Base-by-base conservation (phyloP, 179 eudicot species). In the Carnegiea gigantea region DNA sequence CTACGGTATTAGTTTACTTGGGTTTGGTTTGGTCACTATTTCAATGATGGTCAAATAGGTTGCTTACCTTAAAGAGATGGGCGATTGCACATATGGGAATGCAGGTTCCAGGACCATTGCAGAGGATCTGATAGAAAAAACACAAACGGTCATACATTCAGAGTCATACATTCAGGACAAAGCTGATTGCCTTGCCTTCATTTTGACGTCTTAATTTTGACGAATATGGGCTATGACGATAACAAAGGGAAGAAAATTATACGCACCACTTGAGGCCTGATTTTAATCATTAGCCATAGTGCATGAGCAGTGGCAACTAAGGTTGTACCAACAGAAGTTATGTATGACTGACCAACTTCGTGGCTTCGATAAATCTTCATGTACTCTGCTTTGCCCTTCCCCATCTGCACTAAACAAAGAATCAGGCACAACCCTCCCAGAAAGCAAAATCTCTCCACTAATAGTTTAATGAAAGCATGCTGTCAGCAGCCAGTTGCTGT, bases 101-200 rank as follows among this genome's bases (percentile, higher is more conserved):
- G 86, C 99, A 95, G 67, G 99, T 95, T 76, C 98, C 98, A 75
- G 99, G 99, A 65, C 98, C 99, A 86, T 95, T 95, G 89, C 98
- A 95, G 76, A 95, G 90, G 84, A 95, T 90, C 98, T 95, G 88
- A 48, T 17, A 80, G 43, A 33, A 75, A 73, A 43, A 26, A 73
- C 1, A 26, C 21, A 73, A 67, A 10, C 67, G 23, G 64, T 60
- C 76, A 77, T 21, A 0, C 57, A 51, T 51, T 15, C 0, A 51
- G 44, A 73, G 8, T 21, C 24, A 76, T 17, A 46, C 24, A 36
- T 43, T 64, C n/a, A 51, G 57, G 1, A 17, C 14, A 51, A 60
- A 23, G 54, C 44, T 48, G 5, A 12, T 24, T 65, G 13, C 33
- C 12, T 65, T 65, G 15, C 33, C 33, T 23, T 26, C 14, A 23